Base-by-base conservation (phyloP, 306 rosid species). In the Bauhinia variegata region DNA sequence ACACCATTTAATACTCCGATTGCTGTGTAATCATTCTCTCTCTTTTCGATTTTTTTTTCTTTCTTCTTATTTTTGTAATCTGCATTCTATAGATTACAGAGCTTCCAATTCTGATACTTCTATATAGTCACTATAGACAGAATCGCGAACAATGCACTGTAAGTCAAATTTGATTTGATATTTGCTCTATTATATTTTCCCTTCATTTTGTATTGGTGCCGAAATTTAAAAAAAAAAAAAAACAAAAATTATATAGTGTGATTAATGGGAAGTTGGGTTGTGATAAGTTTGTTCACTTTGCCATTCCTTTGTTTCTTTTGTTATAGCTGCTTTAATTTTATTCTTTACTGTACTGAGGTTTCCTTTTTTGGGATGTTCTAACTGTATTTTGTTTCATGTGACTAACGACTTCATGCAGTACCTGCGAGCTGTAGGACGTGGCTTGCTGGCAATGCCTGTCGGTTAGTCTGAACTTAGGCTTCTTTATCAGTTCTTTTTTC, bases 361-460 rank as follows among this genome's bases (percentile, higher is more conserved):
- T 46, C 38, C 8, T 2, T 6, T 8, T 46, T 15, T 32, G 38
- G 47, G 59, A 36, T 49, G 28, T 34, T 70, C 55, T 23, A 34
- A 48, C 13, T 33, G 14, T 23, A 17, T 8, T 57, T 3, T 66
- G 8, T 61, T 61, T 19, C 15, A 12, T 57, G 39, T 18, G 59
- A 23, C 28, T 23, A 23, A 23, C 2, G 28, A 28, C 23, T 16
- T 38, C 38, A 10, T 70, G 63, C 84, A 93, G 97, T 93, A 87
- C 74, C 73, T 83, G 71, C 74, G 81, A 75, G 96, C 95, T 33
- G 84, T 84, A n/a, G 87, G 86, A 46, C 81, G 91, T 70, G 98
- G 98, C 44, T 10, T 86, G 28, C 74, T 93, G 11, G 97, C 84
- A 73, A 74, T 93, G 57, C 87, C 86, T 46, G 68, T 72, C 70